A percentile compares a stretch with the other conserved stretches of the same genome.
These are phyloP conservation scores for Tulasnella sp. DNA, from an alignment of 768 basidiomycete genomes.

Conservation along the genomic window DNA sequence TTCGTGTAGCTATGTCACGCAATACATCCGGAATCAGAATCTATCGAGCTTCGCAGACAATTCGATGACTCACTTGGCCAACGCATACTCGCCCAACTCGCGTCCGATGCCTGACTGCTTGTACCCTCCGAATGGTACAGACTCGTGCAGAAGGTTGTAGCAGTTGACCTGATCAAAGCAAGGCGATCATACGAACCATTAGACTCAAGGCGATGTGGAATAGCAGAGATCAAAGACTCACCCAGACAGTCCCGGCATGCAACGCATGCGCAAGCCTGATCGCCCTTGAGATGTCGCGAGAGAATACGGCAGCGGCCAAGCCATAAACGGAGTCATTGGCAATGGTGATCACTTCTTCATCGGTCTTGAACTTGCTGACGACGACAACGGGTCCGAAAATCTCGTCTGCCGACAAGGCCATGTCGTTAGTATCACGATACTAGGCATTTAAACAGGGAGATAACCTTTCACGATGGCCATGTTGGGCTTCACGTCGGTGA, in stretches of 20 bases:
- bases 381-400: slow-evolving; percentile 66
- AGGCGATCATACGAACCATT: background rate
- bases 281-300: slow-evolving; percentile 37
- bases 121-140: slow-evolving; percentile 76
- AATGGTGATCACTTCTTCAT: slow-evolving; percentile 31
- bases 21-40: slow-evolving; percentile 2
- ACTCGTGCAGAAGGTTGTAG: slow-evolving; percentile 34
- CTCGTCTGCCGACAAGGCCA: no score
- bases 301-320: slow-evolving; percentile 80
- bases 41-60: background rate
- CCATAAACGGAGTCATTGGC: slow-evolving; percentile 88
- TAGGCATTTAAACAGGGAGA: no score
- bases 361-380: slow-evolving; percentile 63
- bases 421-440: no score
- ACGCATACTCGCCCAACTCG: slow-evolving; percentile 69
- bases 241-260: slow-evolving; percentile 32
- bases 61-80: slow-evolving; percentile 38
- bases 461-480: slow-evolving; percentile 58
- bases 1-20: slow-evolving; percentile 42
- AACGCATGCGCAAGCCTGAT: slow-evolving; percentile 30
- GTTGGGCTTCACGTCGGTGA: slow-evolving; percentile 51
- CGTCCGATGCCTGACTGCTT: slow-evolving; percentile 74
- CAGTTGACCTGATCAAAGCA: slow-evolving; percentile 21
- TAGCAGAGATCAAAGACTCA: background rate
- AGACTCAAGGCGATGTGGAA: no score